Base-by-base conservation (phyloP, 805 yeast genomes). In the Komagataella phaffii region DNA sequence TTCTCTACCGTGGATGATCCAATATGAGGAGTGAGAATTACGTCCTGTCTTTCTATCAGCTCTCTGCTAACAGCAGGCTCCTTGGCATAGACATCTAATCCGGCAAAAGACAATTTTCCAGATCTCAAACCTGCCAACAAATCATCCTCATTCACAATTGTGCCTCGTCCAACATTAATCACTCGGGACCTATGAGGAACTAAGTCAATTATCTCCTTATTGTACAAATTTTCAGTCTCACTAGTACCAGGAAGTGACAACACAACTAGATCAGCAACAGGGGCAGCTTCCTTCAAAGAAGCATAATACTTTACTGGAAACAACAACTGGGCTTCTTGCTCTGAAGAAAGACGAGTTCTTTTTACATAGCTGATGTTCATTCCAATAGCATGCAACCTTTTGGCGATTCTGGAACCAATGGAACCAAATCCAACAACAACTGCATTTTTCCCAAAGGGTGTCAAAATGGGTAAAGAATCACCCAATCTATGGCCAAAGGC, bases 161-260 rank as follows among this genome's bases (percentile, higher is more conserved):
- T 58, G 1, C 95, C 95, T 54, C 95, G 70, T 1, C 95, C 95
- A 46, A 86, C 80, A 59, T 86, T 86, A 49, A 86, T 80, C 21
- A 86, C 67, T 50, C 86, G 70, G 6, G 82, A 73, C 1, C 85
- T 83, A 45, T 69, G 66, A 45, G 74, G 71, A 52, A 84, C 68
- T 49, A 67, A 57, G 7, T 65, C 63, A 19, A 86, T 69, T 0
- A 81, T 61, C 0, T 69, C 59, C 40, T 61, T 62, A 58, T 83
- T 77, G 54, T 85, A 65, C 54, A 85, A 61, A 58, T 81, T 73
- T 8, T 67, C 57, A 0, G 93, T 83, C 19, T 75, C 73, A 3
- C 77, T 72, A 2, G 80, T 74, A 17, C 80, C 80, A 3, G 95
- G 95, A 47, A 85, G 72, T 8, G 85, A 82, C 47, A 85, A 63